These are phyloP conservation scores for Physaria fendleri DNA, from an alignment of 345 rosid genomes.

Conservation along the genomic window DNA sequence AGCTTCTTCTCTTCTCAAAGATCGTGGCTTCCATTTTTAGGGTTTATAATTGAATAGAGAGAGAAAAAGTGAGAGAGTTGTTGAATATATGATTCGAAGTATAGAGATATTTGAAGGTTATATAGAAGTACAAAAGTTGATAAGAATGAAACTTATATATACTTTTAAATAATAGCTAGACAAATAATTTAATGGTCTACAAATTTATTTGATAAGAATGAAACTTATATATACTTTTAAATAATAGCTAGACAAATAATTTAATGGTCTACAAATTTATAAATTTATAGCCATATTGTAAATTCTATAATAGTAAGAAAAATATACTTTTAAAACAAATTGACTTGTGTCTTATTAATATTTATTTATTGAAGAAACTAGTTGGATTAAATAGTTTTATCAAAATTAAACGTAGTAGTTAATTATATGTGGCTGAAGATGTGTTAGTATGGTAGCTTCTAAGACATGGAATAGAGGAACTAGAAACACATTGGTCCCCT, in stretches of 20 bases:
- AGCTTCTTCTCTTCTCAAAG: conserved; percentile 27
- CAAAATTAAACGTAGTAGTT: too few relatives aligned
- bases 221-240: background rate
- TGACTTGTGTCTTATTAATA: background rate
- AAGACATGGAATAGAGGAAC: conserved; percentile 15
- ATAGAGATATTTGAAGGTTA: conserved; percentile 17
- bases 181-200: background rate
- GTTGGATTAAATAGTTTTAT: too few relatives aligned
- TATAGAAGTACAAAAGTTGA: conserved; percentile 3
- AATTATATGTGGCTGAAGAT: conserved; percentile 5
- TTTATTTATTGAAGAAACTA: background rate
- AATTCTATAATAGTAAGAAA: background rate
- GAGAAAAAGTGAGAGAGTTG: conserved; percentile 30
- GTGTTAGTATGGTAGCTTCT: conserved; percentile 6
- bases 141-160: background rate
- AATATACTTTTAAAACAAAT: background rate
- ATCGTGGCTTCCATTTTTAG: conserved; percentile 37
- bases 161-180: background rate
- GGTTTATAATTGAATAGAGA: background rate
- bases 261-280: background rate
- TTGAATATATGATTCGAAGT: conserved; percentile 32
- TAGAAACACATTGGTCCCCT: conserved; percentile 19
- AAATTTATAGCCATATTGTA: background rate
- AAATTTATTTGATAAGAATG: background rate
- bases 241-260: background rate